Percentiles rank a stretch among this genome's conserved stretches.
These are phyloP conservation scores for Neocucurbitaria cava DNA, from an alignment of 2,329 filamentous ascomycete genomes.

Conservation along the genomic window DNA sequence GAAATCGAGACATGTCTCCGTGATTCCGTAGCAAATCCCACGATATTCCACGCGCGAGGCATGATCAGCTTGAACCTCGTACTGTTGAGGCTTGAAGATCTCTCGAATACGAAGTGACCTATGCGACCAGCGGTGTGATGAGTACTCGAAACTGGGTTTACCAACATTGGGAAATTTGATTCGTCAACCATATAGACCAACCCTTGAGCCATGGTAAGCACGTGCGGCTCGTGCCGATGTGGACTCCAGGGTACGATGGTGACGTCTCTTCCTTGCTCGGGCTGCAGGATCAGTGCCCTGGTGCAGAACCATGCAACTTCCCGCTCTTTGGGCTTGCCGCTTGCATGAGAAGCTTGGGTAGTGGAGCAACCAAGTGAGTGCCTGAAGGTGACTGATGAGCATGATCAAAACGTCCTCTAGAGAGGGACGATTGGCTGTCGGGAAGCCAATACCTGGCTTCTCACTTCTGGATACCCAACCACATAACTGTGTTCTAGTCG, in stretches of 20 bases:
- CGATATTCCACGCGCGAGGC: neutral
- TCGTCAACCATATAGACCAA: neutral
- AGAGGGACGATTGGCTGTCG: too few relatives aligned
- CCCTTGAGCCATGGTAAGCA: neutral
- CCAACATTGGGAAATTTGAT: neutral
- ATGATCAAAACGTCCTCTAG: neutral
- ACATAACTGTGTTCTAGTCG: neutral
- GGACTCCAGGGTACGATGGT: neutral
- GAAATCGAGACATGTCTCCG: neutral
- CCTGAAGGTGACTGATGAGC: neutral
- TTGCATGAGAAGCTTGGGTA: neutral
- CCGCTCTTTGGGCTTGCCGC: conserved; percentile 4
- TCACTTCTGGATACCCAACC: neutral
- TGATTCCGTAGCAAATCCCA: too few relatives aligned
- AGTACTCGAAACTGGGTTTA: neutral
- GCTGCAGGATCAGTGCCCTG: neutral
- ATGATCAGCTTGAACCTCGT: neutral
- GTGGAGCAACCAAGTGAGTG: neutral
- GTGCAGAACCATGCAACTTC: conserved; percentile 5
- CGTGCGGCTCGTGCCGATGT: neutral
- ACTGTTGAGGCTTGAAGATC: neutral
- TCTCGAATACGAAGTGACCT: neutral
- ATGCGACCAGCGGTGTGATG: neutral
- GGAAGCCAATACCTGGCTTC: neutral
- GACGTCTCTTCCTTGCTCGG: neutral